Percentiles rank a stretch among this genome's conserved stretches.
These are phyloP conservation scores for Monosporascus sp. DNA, from an alignment of 2,329 filamentous ascomycete species.

Conservation along the genomic window DNA sequence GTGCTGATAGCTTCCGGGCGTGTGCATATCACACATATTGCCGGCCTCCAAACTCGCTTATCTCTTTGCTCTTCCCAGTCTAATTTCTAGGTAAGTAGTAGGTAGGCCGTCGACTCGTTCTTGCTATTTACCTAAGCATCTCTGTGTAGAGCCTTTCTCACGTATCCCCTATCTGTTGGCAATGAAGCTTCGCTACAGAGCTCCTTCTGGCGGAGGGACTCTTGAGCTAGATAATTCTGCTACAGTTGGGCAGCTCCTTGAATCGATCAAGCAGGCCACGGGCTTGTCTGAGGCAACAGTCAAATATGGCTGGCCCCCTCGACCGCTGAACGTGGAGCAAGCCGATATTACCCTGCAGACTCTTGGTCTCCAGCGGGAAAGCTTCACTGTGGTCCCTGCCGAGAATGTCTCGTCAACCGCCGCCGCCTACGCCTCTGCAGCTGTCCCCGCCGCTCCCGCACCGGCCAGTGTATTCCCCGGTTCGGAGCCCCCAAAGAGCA, in stretches of 20 bases:
- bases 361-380: constrained; percentile 45
- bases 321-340: constrained; percentile 58
- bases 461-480: constrained; percentile 3
- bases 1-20: too few relatives aligned
- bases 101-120: not conserved
- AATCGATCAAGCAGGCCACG: constrained; percentile 58
- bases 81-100: not conserved
- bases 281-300: constrained; percentile 63
- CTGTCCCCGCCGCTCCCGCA: constrained; percentile 1
- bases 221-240: constrained; percentile 65
- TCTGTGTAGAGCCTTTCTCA: not conserved
- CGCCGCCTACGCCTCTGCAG: constrained; percentile 1
- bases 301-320: constrained; percentile 81
- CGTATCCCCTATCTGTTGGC: not conserved
- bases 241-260: constrained; percentile 56
- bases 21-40: too few relatives aligned
- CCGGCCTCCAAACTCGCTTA: too few relatives aligned
- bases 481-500: constrained; percentile 11
- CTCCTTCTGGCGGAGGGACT: constrained; percentile 66
- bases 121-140: not conserved
- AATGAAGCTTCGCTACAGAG: constrained; percentile 73
- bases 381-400: constrained; percentile 42
- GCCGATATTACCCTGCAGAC: constrained; percentile 42
- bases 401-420: constrained; percentile 20
- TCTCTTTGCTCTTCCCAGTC: too few relatives aligned